These are phyloP conservation scores for Laetiporus sulphureus DNA, from an alignment of 1,284 basidiomycete species.

Conservation along the genomic window DNA sequence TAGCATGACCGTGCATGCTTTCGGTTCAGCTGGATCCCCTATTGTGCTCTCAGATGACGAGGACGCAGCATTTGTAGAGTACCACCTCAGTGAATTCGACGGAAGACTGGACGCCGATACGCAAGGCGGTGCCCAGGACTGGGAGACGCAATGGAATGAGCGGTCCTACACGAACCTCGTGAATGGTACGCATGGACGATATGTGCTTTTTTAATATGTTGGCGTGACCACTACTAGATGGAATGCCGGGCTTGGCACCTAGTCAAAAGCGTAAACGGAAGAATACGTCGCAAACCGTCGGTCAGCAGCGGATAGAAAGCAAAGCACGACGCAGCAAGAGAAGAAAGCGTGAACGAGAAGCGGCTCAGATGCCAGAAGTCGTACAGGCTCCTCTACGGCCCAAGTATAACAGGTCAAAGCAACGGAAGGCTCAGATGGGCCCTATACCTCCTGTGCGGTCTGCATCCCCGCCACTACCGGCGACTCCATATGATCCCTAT, in stretches of 20 bases:
- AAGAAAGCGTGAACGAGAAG: slow-evolving; percentile 9
- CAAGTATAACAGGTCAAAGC: too few relatives aligned
- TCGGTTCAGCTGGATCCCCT: slow-evolving; percentile 28
- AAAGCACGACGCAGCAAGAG: slow-evolving; percentile 17
- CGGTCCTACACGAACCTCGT: too few relatives aligned
- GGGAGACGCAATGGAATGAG: too few relatives aligned
- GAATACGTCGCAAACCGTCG: slow-evolving; percentile 5
- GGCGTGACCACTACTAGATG: neutral
- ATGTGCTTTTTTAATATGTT: too few relatives aligned
- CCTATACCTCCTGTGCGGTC: too few relatives aligned
- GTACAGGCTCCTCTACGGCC: neutral
- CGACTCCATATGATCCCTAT: too few relatives aligned
- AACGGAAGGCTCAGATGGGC: too few relatives aligned
- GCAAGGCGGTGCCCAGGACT: too few relatives aligned
- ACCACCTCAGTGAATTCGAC: slow-evolving; percentile 15
- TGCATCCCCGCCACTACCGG: too few relatives aligned
- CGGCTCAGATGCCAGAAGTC: slow-evolving; percentile 1
- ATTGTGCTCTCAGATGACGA: slow-evolving; percentile 39
- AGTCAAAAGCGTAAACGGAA: slow-evolving; percentile 19
- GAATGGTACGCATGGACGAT: too few relatives aligned
- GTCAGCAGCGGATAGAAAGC: slow-evolving; percentile 10
- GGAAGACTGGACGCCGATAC: neutral
- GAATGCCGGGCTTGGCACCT: neutral
- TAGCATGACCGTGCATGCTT: slow-evolving; percentile 15
- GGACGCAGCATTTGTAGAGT: slow-evolving; percentile 27